These are phyloP conservation scores for Phialophora tarda DNA, from an alignment of 2,329 filamentous ascomycete species.

Conservation along the genomic window DNA sequence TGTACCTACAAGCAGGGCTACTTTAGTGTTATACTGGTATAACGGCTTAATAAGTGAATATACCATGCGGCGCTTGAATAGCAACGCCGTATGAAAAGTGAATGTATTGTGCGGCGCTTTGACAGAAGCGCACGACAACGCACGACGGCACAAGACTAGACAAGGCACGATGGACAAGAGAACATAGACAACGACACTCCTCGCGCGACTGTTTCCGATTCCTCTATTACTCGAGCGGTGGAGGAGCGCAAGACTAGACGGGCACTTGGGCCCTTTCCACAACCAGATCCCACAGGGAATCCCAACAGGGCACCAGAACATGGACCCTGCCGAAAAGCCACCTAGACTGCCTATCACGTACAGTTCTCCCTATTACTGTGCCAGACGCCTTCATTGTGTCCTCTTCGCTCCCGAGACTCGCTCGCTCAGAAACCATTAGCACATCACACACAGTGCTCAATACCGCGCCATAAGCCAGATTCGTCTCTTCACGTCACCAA, in stretches of 20 bases:
- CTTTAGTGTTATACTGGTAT: too few relatives aligned
- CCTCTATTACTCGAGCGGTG: neutral
- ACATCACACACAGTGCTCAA: constrained; percentile 29
- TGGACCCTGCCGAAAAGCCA: neutral
- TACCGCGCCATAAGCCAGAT: constrained; percentile 50
- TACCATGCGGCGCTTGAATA: too few relatives aligned
- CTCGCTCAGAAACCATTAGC: neutral
- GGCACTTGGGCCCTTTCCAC: neutral
- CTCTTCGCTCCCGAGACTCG: neutral
- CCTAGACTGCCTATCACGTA: neutral
- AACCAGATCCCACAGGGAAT: neutral
- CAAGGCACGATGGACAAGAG: too few relatives aligned
- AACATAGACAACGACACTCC: too few relatives aligned
- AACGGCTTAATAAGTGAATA: too few relatives aligned
- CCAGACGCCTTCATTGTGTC: neutral
- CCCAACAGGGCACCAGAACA: neutral
- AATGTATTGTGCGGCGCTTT: too few relatives aligned
- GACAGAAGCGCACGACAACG: too few relatives aligned
- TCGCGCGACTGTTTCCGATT: too few relatives aligned
- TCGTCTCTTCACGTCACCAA: constrained; percentile 44
- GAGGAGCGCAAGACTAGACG: neutral
- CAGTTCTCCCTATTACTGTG: neutral
- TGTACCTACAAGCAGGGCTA: too few relatives aligned
- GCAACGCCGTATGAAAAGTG: too few relatives aligned
- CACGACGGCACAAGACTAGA: too few relatives aligned